phyloP scores from a whole-genome alignment of 495 filamentous ascomycete species.

The Neurospora sp. region DNA sequence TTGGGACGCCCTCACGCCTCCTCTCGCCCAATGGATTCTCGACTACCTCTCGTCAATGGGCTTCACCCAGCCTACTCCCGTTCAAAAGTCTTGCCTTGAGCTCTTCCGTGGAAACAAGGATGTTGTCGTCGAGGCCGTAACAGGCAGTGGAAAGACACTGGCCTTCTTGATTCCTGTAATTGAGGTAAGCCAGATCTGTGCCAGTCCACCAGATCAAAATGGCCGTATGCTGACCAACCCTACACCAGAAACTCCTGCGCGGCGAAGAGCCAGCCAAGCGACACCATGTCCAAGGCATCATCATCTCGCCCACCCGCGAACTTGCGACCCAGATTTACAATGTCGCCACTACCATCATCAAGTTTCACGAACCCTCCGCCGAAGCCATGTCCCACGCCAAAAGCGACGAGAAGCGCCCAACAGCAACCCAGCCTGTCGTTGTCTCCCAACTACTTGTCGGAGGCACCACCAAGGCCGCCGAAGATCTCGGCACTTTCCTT shows the following conservation, averaged over 20 bases:
- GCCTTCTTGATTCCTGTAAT: slow-evolving; percentile 84
- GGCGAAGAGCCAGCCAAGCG: slow-evolving; percentile 64
- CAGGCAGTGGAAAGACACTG: slow-evolving; percentile 89
- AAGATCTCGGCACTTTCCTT: slow-evolving; percentile 76
- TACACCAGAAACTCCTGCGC: slow-evolving; percentile 52
- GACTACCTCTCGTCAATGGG: slow-evolving; percentile 78
- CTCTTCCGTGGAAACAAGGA: slow-evolving; percentile 91
- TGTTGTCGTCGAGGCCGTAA: slow-evolving; percentile 95
- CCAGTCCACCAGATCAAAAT: too few relatives aligned
- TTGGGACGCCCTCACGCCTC: slow-evolving; percentile 61
- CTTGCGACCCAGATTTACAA: slow-evolving; percentile 82
- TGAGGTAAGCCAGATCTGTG: slow-evolving; percentile 32
- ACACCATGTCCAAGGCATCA: slow-evolving; percentile 80
- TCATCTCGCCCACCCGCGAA: slow-evolving; percentile 89
- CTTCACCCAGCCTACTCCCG: slow-evolving; percentile 82
- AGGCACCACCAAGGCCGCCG: slow-evolving; percentile 68
- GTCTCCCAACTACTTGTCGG: slow-evolving; percentile 82
- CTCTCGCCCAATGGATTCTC: slow-evolving; percentile 81
- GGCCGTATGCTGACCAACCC: background rate
- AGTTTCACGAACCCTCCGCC: slow-evolving; percentile 73
- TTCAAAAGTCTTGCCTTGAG: slow-evolving; percentile 88
- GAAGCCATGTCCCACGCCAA: slow-evolving; percentile 41
- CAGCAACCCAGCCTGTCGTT: slow-evolving; percentile 45
- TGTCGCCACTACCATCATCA: slow-evolving; percentile 65
- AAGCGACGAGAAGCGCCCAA: slow-evolving; percentile 41